Base-by-base conservation (phyloP, 2,329 filamentous ascomycete species). In the Sporothrix mexicana region DNA sequence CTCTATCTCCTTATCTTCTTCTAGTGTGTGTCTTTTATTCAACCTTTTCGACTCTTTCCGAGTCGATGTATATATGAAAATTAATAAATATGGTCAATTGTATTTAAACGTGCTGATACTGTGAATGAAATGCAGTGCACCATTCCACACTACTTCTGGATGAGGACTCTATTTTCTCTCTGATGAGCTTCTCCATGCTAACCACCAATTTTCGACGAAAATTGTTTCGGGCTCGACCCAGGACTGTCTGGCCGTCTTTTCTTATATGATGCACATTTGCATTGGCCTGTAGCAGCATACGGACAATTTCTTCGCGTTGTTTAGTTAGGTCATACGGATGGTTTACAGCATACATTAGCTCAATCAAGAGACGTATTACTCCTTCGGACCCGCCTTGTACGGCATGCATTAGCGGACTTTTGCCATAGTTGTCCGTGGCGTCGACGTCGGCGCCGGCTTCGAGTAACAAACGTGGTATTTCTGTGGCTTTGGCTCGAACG, bases 351-450 rank as follows among this genome's bases (percentile, higher is more conserved):
- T 36, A 7, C 30, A 36, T 36, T 7, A 36, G 7, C 30, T 30
- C 30, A 30, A 30, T 30, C 30, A 30, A 5, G 3, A 30, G 5
- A 5, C 30, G 30, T 30, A 30, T 3, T 2, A 2, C 5, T 30
- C 5, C 30, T 30, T 30, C 30, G 30, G 2, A 2, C 30, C 3
- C 30, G 30, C 5, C 2, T 2, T 10, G n/a, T 45, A n/a, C n/a
- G 17, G 9, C 13, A 8, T 67, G 12, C 25, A 10, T 30, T 20
- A 75, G 55, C 55, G 73, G 69, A 59, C 71, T 74, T n/a, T n/a
- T 25, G 17, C 70, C 73, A 25, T 69, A 5, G 8, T 55, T 47
- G 62, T 74, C 73, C 8, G 64, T 68, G 15, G 25, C 17, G 3
- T 74, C 51, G 5, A 73, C 55, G 23, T 71, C 45, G 12, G 25